These are phyloP conservation scores for Ceratocystis smalleyi DNA, from an alignment of 2,329 filamentous ascomycete genomes.

Conservation along the genomic window DNA sequence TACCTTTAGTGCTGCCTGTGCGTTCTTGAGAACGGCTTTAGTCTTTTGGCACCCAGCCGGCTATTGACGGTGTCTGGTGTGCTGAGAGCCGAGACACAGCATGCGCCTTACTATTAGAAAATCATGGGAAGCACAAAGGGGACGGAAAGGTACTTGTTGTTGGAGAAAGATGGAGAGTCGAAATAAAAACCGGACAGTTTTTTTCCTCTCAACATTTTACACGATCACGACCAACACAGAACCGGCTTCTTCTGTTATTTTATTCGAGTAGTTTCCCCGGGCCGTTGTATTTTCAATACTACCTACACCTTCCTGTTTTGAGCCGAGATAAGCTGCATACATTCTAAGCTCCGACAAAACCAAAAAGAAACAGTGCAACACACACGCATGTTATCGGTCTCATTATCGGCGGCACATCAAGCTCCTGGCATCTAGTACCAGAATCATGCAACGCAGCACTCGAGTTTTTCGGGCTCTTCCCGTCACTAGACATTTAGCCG, in stretches of 20 bases:
- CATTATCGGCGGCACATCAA: background rate
- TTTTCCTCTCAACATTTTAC: background rate
- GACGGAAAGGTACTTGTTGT: background rate
- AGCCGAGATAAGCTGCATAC: background rate
- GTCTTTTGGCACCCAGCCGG: background rate
- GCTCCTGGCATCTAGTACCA: constrained; percentile 20
- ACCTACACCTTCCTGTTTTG: background rate
- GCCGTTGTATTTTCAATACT: background rate
- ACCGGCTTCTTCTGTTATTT: background rate
- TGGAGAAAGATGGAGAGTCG: constrained; percentile 1
- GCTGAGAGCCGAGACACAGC: constrained; percentile 6
- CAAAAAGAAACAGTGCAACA: background rate
- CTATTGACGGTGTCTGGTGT: constrained; percentile 8
- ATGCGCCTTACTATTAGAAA: background rate
- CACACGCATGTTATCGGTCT: background rate
- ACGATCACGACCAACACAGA: background rate
- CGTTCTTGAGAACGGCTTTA: background rate
- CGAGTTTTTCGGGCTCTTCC: constrained; percentile 28
- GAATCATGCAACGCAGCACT: constrained; percentile 41
- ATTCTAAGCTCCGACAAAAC: background rate
- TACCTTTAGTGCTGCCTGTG: background rate
- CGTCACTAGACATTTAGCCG: background rate
- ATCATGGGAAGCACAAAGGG: background rate
- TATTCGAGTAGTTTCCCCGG: background rate
- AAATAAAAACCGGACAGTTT: background rate